phyloP scores from a whole-genome alignment of 345 rosid genomes.

The Microcos paniculata region DNA sequence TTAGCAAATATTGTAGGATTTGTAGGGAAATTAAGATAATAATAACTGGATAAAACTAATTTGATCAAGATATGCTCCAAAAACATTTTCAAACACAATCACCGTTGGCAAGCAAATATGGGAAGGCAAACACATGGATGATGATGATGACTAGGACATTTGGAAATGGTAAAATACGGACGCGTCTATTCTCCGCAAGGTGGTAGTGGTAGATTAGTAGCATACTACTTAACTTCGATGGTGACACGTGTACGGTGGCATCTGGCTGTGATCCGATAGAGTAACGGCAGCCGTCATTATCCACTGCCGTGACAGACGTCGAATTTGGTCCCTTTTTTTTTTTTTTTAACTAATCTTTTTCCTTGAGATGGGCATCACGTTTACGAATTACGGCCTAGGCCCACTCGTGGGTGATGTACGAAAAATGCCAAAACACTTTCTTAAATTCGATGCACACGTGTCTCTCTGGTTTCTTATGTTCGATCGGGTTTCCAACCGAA shows the following conservation, averaged over 20 bases:
- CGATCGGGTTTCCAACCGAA: neutral
- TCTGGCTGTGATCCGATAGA: slow-evolving; percentile 1
- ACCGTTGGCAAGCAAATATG: neutral
- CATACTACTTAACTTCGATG: neutral
- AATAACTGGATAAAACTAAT: no score
- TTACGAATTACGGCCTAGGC: neutral
- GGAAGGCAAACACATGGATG: neutral
- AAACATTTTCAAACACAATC: neutral
- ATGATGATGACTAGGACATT: no score
- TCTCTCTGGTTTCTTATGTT: neutral
- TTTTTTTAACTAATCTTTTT: neutral
- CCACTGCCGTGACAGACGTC: slow-evolving; percentile 18
- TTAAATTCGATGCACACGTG: neutral
- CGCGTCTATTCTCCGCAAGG: neutral
- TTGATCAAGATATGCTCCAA: no score
- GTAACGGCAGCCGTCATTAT: slow-evolving; percentile 8
- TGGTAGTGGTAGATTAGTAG: neutral
- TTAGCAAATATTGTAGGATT: no score
- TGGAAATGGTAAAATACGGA: neutral
- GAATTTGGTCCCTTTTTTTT: no score
- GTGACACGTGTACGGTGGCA: slow-evolving; percentile 9
- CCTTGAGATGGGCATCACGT: neutral
- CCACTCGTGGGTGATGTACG: neutral
- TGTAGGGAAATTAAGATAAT: no score
- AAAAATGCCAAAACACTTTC: neutral